phyloP scores from a whole-genome alignment of 2,329 filamentous ascomycete species.

The Arthroderma uncinatum region DNA sequence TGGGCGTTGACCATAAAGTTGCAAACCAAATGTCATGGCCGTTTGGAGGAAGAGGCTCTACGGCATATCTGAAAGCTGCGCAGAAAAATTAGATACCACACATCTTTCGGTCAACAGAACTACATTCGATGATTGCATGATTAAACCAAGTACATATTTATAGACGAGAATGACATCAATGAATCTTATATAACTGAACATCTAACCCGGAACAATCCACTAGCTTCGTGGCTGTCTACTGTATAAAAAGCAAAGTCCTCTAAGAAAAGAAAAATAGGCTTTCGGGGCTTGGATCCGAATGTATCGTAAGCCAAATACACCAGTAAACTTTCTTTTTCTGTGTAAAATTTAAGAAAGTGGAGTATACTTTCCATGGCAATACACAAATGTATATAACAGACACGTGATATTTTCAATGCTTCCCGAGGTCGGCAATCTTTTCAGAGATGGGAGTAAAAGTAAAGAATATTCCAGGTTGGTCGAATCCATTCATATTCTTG shows the following conservation, averaged over 20 bases:
- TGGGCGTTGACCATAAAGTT: constrained; percentile 60
- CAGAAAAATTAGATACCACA: constrained; percentile 8
- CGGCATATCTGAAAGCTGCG: constrained; percentile 1
- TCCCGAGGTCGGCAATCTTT: too few species aligned
- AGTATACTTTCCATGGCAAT: neutral
- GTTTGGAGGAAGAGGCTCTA: constrained; percentile 37
- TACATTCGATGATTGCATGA: neutral
- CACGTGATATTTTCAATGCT: neutral
- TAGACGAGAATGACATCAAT: neutral
- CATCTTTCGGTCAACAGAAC: neutral
- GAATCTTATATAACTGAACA: too few species aligned
- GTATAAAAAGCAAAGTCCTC: neutral
- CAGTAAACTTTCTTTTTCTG: neutral
- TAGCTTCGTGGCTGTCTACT: too few species aligned
- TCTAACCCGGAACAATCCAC: too few species aligned
- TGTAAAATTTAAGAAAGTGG: neutral
- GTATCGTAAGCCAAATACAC: neutral
- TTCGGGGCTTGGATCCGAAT: neutral
- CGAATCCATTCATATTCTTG: too few species aligned
- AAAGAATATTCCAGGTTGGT: too few species aligned
- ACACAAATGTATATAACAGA: neutral
- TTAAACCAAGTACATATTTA: neutral
- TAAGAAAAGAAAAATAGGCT: neutral
- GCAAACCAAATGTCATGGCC: constrained; percentile 60
- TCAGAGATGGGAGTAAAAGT: too few species aligned